phyloP scores from a whole-genome alignment of 148 eudicot genomes.

The Nyssa sinensis region DNA sequence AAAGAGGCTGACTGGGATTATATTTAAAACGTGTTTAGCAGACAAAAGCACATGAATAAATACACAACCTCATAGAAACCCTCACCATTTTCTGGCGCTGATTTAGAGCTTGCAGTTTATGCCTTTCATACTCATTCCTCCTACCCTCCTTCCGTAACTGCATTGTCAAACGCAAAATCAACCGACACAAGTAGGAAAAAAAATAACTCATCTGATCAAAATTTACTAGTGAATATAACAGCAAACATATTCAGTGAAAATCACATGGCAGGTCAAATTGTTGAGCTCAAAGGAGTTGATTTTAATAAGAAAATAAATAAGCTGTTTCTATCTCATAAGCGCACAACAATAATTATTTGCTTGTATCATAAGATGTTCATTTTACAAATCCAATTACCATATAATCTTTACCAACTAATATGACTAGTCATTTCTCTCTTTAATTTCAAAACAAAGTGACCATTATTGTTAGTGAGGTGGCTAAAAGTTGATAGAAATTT shows the following conservation, averaged over 20 bases:
- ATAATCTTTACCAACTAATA: not conserved
- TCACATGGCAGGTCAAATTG: too few relatives aligned
- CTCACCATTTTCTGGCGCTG: conserved; percentile 97
- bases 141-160: conserved; percentile 96
- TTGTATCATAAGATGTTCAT: conserved; percentile 1
- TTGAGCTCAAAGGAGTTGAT: too few relatives aligned
- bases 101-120: conserved; percentile 90
- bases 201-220: not conserved
- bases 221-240: not conserved
- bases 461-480: not conserved
- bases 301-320: conserved; percentile 2
- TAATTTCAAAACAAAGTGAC: too few relatives aligned
- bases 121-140: conserved; percentile 94
- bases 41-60: not conserved
- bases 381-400: not conserved
- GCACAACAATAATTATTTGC: too few relatives aligned
- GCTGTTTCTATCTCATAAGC: not conserved
- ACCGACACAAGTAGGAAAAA: not conserved
- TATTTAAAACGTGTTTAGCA: not conserved
- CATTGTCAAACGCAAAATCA: conserved; percentile 4
- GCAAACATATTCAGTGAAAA: not conserved
- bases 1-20: not conserved
- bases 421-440: not conserved
- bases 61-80: conserved; percentile 11
- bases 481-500: too few relatives aligned